These are phyloP conservation scores for Kwoniella europaea DNA, from an alignment of 768 basidiomycete genomes.

Conservation along the genomic window DNA sequence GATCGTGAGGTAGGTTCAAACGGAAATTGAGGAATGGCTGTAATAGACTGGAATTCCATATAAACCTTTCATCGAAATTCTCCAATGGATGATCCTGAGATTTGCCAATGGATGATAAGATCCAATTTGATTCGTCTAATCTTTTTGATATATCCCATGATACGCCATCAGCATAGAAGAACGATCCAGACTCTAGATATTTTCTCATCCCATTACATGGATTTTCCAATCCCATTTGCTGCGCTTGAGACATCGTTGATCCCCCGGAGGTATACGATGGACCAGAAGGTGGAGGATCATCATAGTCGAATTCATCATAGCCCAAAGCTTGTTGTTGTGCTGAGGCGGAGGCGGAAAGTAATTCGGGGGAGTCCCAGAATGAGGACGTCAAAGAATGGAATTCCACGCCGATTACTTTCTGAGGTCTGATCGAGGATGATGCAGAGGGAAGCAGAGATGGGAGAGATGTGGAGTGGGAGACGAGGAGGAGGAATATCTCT, in stretches of 20 bases:
- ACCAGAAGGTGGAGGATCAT: constrained; percentile 32
- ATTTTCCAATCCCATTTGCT: constrained; percentile 68
- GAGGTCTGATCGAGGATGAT: constrained; percentile 66
- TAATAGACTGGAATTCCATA: constrained; percentile 94
- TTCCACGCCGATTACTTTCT: constrained; percentile 76
- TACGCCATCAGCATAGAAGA: constrained; percentile 85
- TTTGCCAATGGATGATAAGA: constrained; percentile 60
- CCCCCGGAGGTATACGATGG: constrained; percentile 28
- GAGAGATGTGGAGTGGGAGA: constrained; percentile 74
- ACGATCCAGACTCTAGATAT: constrained; percentile 86
- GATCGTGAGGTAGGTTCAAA: constrained; percentile 70
- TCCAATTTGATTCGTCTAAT: constrained; percentile 70
- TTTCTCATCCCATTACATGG: constrained; percentile 88
- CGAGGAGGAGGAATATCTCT: constrained; percentile 76
- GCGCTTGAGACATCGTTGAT: constrained; percentile 55
- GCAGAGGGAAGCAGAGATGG: constrained; percentile 66
- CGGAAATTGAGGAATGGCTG: constrained; percentile 86
- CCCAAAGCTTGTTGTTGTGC: constrained; percentile 6
- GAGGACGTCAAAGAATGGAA: constrained; percentile 87
- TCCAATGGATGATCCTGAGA: constrained; percentile 42
- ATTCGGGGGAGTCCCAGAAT: constrained; percentile 73
- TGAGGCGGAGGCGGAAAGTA: constrained; percentile 24
- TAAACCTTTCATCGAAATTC: constrained; percentile 60
- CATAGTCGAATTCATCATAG: constrained; percentile 21
- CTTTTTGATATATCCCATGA: constrained; percentile 90